phyloP scores from a whole-genome alignment of 1,284 basidiomycete species.

The Malassezia obtusa region DNA sequence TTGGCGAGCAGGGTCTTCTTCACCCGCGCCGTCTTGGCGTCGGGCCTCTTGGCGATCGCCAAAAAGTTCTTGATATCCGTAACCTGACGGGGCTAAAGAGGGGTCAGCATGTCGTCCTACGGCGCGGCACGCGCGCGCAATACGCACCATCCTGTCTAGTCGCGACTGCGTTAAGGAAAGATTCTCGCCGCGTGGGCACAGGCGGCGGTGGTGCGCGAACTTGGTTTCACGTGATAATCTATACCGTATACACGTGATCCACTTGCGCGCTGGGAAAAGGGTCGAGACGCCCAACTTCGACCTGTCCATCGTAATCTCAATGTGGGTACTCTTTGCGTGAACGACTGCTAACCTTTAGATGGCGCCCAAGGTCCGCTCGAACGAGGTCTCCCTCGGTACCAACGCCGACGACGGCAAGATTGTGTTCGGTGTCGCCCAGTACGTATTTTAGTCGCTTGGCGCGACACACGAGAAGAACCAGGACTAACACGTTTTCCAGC shows the following conservation, averaged over 20 bases:
- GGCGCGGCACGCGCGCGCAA: not conserved
- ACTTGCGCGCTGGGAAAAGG: constrained; percentile 2
- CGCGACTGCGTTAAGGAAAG: constrained; percentile 13
- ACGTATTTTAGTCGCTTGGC: constrained; percentile 18
- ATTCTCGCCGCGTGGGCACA: not conserved
- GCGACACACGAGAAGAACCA: constrained; percentile 8
- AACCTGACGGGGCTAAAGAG: constrained; percentile 84
- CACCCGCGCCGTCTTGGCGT: constrained; percentile 79
- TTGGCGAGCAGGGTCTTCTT: constrained; percentile 76
- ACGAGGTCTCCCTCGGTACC: constrained; percentile 46
- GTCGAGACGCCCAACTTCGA: constrained; percentile 3
- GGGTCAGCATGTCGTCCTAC: not conserved
- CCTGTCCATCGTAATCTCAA: constrained; percentile 14
- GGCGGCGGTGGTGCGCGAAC: not conserved
- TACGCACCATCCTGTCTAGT: constrained; percentile 15
- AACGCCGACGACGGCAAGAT: constrained; percentile 48
- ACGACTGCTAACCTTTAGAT: constrained; percentile 25
- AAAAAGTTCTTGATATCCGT: constrained; percentile 98
- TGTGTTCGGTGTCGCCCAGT: constrained; percentile 47
- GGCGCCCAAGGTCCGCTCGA: constrained; percentile 43
- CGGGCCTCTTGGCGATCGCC: constrained; percentile 75
- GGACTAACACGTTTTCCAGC: constrained; percentile 23
- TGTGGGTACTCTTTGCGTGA: constrained; percentile 4
- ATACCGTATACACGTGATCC: constrained; percentile 10
- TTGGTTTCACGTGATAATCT: constrained; percentile 15